A percentile compares a stretch with the other conserved stretches of the same genome.
These are phyloP conservation scores for Crucibulum cyathiforme DNA, from an alignment of 1,284 basidiomycete species.

Conservation along the genomic window DNA sequence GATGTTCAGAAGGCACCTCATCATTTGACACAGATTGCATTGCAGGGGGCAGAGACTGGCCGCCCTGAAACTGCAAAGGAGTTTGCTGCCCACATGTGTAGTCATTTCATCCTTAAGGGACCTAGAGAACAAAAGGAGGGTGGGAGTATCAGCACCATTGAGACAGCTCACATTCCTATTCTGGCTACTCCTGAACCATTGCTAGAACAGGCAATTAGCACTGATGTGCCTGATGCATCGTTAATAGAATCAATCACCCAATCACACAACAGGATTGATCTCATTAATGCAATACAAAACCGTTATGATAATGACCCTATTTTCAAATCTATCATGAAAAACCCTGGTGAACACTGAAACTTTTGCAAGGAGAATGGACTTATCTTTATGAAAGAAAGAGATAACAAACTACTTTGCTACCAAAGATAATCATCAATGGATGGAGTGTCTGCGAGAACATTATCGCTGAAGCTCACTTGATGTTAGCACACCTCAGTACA, in stretches of 20 bases:
- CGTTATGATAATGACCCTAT: slow-evolving; percentile 27
- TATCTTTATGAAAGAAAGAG: slow-evolving; percentile 22
- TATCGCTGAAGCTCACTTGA: slow-evolving; percentile 37
- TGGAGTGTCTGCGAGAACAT: slow-evolving; percentile 33
- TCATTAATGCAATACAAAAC: slow-evolving; percentile 9
- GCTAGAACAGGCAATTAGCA: not conserved
- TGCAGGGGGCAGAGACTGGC: slow-evolving; percentile 3
- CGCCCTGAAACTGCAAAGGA: slow-evolving; percentile 3
- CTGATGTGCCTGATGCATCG: not conserved
- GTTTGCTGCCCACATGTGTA: slow-evolving; percentile 8
- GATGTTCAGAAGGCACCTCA: not conserved
- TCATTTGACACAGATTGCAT: not conserved
- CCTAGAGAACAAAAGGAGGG: slow-evolving; percentile 28
- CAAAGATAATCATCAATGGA: slow-evolving; percentile 23
- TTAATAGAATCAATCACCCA: not conserved
- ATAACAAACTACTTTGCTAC: slow-evolving; percentile 37
- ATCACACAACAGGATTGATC: slow-evolving; percentile 7
- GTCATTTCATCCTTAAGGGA: slow-evolving; percentile 20
- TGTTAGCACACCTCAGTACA: slow-evolving; percentile 38
- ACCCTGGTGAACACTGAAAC: slow-evolving; percentile 22
- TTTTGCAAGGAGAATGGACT: slow-evolving; percentile 29
- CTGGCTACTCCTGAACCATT: too few relatives aligned
- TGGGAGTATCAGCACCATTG: slow-evolving; percentile 3
- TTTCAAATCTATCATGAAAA: slow-evolving; percentile 25
- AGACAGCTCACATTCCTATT: not conserved